Base-by-base conservation (phyloP, 2,329 filamentous ascomycete genomes). In the Aspergillus tanneri region DNA sequence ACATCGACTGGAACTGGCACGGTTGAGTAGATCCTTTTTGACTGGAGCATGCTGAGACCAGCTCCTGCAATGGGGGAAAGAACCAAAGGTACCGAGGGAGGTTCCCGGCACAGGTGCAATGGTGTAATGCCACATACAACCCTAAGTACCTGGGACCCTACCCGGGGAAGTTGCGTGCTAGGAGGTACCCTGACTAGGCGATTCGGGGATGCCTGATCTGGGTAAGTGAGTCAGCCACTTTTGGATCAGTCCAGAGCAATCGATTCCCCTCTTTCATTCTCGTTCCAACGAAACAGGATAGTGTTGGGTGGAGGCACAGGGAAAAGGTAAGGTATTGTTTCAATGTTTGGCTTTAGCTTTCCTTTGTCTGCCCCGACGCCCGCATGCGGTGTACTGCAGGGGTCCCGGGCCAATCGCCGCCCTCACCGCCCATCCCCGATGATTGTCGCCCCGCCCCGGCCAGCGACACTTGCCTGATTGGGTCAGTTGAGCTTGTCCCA, bases 331-430 rank as follows among this genome's bases (percentile, higher is more conserved):
- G 48, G 45, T 50, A 50, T 49, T 45, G 43, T 43, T 40, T 43
- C 35, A 37, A 47, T 43, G 25, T 42, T 53, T 43, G 38, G 58
- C 58, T 57, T 63, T 55, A 55, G 55, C 57, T 50, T 64, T 62
- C 49, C 65, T 68, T 69, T 69, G 62, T 67, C 61, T 58, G 45
- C 41, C 46, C n/a, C 56, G 34, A 28, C 38, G 44, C 40, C 43
- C 55, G 57, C 58, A 65, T 56, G 60, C 66, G 66, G 66, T 55
- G 56, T 56, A 40, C 58, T 24, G 37, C 40, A 50, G 47, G 40
- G 47, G 14, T 30, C 10, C 41, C 40, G 30, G 18, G 22, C 47
- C 47, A 49, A 49, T 49, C 42, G 45, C 10, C 10, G 14, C 21
- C 3, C 41, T n/a, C 8, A 21, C 30, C 18, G 14, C 5, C 11